Base-by-base conservation (phyloP, 371 early-diverging fungal species). In the Conidiobolus incongruus region DNA sequence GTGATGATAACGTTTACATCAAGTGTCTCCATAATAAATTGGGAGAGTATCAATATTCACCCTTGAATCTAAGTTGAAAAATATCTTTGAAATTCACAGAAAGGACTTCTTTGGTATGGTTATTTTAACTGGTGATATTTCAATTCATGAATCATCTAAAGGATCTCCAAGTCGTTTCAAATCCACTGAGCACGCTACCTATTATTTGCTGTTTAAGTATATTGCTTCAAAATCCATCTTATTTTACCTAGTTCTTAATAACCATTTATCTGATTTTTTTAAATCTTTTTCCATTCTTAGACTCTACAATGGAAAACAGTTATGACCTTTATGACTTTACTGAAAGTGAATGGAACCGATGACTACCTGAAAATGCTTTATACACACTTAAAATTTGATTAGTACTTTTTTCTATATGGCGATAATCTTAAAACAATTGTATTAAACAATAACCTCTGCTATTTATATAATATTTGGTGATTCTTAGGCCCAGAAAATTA, bases 91-190 rank as follows among this genome's bases (percentile, higher is more conserved):
- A 23, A 47, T 64, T 50, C 17, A 58, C 44, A 20, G 56, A 6
- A 55, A 54, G 24, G 56, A 66, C 15, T 50, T 60, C 11, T 51
- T 58, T 17, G 47, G 37, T 21, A 70, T 73, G 49, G 56, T 60
- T 35, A 61, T 73, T 11, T 45, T 73, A 35, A 68, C 70, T 4
- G 74, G 74, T 22, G 74, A 73, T 44, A 45, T 73, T 7, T 70
- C 74, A 19, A 67, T 70, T 6, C 74, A 73, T 17, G 68, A 73
- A 44, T 57, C 70, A 5, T 73, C 70, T 70, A 45, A 52, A 15
- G 50, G 54, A 45, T 65, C 0, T 70, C 59, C 38, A 20, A 26
- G n/a, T 2, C 54, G 59, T 39, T 70, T 65, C 57, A 61, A 54
- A 31, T 51, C 59, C 0, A 53, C 21, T 52, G n/a, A 26, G 8